Evolutionary conservation across 208 protist genomes (phyloP).

Genomic region (Acanthamoeba healyi): DNA sequence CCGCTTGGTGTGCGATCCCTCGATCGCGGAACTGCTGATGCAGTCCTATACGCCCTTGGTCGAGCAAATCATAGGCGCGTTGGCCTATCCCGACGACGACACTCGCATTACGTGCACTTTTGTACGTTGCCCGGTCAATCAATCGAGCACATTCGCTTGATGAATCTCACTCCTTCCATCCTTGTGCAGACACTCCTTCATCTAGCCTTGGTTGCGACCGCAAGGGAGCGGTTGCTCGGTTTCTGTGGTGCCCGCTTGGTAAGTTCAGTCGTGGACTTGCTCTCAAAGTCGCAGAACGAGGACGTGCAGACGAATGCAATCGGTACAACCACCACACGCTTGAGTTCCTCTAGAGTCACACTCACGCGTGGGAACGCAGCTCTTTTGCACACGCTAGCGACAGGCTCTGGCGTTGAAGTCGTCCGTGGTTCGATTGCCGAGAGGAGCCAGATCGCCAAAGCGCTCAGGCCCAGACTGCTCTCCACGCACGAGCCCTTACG

Average conservation of each 20-base stretch:
- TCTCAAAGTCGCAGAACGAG: background rate
- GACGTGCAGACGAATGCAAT: background rate
- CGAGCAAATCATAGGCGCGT: background rate
- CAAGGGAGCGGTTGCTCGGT: background rate
- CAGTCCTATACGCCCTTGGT: background rate
- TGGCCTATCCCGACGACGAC: background rate
- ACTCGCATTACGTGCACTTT: background rate
- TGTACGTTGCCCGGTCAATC: background rate
- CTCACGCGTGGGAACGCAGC: background rate
- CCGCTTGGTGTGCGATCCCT: background rate
- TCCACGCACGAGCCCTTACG: background rate
- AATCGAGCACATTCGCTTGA: background rate
- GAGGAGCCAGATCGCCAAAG: background rate
- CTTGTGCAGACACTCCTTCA: background rate
- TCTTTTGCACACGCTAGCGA: background rate
- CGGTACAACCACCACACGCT: background rate
- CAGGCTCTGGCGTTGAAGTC: background rate
- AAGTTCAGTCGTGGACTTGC: background rate
- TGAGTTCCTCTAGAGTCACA: background rate
- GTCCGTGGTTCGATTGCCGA: background rate
- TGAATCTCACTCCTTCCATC: background rate
- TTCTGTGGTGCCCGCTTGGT: background rate
- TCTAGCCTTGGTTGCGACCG: background rate
- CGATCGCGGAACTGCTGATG: background rate
- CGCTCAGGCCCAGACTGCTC: background rate